Conservation (phyloP, 139 green algal genomes). For the Chlamydomonas asymmetrica region DNA sequence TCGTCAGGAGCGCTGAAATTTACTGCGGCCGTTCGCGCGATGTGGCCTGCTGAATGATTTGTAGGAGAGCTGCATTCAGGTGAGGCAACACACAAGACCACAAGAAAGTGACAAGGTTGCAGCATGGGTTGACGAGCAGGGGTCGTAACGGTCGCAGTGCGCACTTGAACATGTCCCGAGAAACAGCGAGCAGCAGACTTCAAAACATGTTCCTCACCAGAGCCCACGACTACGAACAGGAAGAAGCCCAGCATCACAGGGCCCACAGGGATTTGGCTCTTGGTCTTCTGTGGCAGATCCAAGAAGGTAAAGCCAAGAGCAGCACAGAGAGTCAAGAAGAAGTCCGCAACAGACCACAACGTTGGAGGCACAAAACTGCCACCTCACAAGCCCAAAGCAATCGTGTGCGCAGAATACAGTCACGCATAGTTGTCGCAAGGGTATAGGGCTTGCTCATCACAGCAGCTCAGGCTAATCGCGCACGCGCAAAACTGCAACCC, state of each 20-base stretch:
- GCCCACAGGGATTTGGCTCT: slow-evolving; percentile 57
- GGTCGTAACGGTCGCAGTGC: not conserved
- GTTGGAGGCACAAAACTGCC: too few species aligned
- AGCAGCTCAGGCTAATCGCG: too few species aligned
- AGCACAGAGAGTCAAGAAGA: not conserved
- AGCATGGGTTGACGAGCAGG: not conserved
- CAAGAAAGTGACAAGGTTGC: not conserved
- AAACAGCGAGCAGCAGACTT: not conserved
- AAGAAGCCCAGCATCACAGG: slow-evolving; percentile 80
- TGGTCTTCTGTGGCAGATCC: slow-evolving; percentile 42
- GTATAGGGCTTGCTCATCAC: too few species aligned
- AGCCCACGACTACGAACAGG: slow-evolving; percentile 78
- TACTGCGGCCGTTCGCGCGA: too few species aligned
- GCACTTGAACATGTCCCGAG: not conserved
- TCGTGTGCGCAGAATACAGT: not conserved
- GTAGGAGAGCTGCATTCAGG: slow-evolving; percentile 30
- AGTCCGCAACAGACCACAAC: not conserved
- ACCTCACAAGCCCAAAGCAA: too few species aligned
- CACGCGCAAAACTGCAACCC: too few species aligned
- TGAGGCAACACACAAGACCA: not conserved
- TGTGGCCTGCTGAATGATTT: slow-evolving; percentile 47
- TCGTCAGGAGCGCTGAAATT: too few species aligned
- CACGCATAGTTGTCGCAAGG: not conserved
- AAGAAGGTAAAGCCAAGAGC: not conserved
- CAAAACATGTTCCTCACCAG: slow-evolving; percentile 58